phyloP scores from a whole-genome alignment of 2,329 filamentous ascomycete genomes.

The Fusarium coffeatum region DNA sequence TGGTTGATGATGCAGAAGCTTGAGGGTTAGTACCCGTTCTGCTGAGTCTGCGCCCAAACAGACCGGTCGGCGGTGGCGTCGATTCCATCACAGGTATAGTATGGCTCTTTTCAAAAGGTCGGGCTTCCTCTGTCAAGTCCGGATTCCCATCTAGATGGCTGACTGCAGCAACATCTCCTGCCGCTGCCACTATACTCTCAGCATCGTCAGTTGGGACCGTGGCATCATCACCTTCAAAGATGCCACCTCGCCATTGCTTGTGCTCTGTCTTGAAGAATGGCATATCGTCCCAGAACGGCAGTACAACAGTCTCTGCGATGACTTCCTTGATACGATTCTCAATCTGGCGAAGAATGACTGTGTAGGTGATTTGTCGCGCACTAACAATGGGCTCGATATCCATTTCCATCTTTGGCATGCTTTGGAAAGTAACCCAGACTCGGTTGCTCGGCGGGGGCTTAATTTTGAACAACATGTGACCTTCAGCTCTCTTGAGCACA shows the following conservation, averaged over 20 bases:
- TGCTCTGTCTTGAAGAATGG: slow-evolving; percentile 86
- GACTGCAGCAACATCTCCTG: slow-evolving; percentile 62
- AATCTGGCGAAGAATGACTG: slow-evolving; percentile 89
- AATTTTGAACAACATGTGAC: slow-evolving; percentile 85
- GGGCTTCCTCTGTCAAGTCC: slow-evolving; percentile 55
- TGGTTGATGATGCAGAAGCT: slow-evolving; percentile 59
- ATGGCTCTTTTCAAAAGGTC: slow-evolving; percentile 67
- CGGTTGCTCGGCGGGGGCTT: slow-evolving; percentile 97
- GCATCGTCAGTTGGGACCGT: slow-evolving; percentile 48
- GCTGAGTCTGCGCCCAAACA: slow-evolving; percentile 63
- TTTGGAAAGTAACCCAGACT: slow-evolving; percentile 94
- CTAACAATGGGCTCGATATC: slow-evolving; percentile 96
- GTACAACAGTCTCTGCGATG: slow-evolving; percentile 88
- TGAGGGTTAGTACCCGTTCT: slow-evolving; percentile 51
- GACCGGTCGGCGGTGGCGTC: slow-evolving; percentile 51
- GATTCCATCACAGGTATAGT: slow-evolving; percentile 60
- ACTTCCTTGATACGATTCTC: slow-evolving; percentile 96
- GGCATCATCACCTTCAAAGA: slow-evolving; percentile 72
- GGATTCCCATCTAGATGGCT: slow-evolving; percentile 57
- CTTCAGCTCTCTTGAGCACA: slow-evolving; percentile 85
- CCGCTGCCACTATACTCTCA: slow-evolving; percentile 47
- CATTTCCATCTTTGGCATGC: slow-evolving; percentile 93
- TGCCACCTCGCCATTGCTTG: slow-evolving; percentile 85
- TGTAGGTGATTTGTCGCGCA: slow-evolving; percentile 94
- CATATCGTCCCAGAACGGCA: slow-evolving; percentile 95